These are phyloP conservation scores for Malus domestica DNA, from an alignment of 306 rosid genomes.

Conservation along the genomic window DNA sequence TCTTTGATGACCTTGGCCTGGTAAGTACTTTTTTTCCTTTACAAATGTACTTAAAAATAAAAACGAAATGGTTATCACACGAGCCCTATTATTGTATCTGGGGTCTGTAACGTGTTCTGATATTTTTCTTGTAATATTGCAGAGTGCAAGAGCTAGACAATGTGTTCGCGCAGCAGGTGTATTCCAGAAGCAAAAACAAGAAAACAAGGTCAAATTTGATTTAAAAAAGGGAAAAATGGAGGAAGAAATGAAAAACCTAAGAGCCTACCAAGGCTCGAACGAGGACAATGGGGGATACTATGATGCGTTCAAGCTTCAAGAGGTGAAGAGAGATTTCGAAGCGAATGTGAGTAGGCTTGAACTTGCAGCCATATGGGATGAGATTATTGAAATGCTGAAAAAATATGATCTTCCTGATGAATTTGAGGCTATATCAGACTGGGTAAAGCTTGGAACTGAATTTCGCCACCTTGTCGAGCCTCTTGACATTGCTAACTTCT, in stretches of 20 bases:
- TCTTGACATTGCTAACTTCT: conserved; percentile 70
- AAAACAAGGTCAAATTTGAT: conserved; percentile 21
- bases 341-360: conserved; percentile 67
- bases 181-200: conserved; percentile 28
- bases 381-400: conserved; percentile 57
- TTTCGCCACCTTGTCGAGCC: conserved; percentile 69
- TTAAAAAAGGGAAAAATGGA: not conserved
- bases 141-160: conserved; percentile 57
- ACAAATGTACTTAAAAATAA: not conserved
- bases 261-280: conserved; percentile 30
- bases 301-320: conserved; percentile 64
- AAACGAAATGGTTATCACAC: not conserved
- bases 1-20: conserved; percentile 62
- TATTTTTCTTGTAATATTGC: conserved; percentile 14
- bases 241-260: not conserved
- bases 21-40: conserved; percentile 18
- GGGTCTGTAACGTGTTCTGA: not conserved
- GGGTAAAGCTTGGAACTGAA: conserved; percentile 47
- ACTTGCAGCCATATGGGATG: conserved; percentile 74
- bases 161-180: conserved; percentile 62
- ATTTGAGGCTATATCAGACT: conserved; percentile 40
- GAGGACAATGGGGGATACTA: conserved; percentile 32
- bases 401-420: conserved; percentile 67
- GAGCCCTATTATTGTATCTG: not conserved
- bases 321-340: conserved; percentile 35